Percentiles rank a stretch among this genome's conserved stretches.
These are phyloP conservation scores for Crithidia bombi DNA, from an alignment of 208 protist species.

Conservation along the genomic window DNA sequence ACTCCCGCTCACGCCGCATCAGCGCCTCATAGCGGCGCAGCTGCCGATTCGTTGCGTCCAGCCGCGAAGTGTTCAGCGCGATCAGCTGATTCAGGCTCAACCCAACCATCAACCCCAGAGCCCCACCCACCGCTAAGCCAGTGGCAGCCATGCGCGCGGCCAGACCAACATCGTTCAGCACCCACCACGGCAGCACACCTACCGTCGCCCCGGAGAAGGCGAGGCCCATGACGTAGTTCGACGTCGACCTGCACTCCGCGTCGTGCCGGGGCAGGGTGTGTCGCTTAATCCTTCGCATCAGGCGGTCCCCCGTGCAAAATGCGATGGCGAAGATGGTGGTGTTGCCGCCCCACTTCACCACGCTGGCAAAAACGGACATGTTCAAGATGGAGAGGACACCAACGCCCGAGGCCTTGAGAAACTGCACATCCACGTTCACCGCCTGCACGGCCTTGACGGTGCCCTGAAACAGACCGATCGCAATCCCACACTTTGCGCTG, in stretches of 20 bases:
- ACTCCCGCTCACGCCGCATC: constrained; percentile 69
- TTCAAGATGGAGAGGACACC: constrained; percentile 85
- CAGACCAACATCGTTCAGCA: constrained; percentile 68
- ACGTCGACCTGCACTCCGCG: constrained; percentile 57
- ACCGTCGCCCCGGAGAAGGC: constrained; percentile 74
- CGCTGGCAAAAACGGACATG: constrained; percentile 77
- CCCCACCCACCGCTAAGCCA: constrained; percentile 65
- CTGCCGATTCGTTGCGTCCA: constrained; percentile 75
- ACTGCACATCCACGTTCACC: constrained; percentile 84
- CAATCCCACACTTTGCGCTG: constrained; percentile 79
- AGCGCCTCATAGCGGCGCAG: constrained; percentile 86
- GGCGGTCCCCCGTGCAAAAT: constrained; percentile 79
- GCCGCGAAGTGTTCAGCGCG: constrained; percentile 66
- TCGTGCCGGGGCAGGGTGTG: constrained; percentile 64
- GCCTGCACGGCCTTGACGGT: constrained; percentile 64
- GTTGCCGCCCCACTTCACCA: constrained; percentile 90
- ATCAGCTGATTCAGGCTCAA: constrained; percentile 62
- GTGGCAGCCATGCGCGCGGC: constrained; percentile 67
- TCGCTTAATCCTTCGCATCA: constrained; percentile 51
- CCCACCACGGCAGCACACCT: constrained; percentile 88
- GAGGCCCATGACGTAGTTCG: constrained; percentile 78
- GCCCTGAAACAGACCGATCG: constrained; percentile 80
- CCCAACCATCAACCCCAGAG: constrained; percentile 66
- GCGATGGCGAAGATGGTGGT: constrained; percentile 57
- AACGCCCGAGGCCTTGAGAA: constrained; percentile 79